Percentiles rank a stretch among this genome's conserved stretches.
These are phyloP conservation scores for Exsudoporus frostii DNA, from an alignment of 768 basidiomycete species.

Conservation along the genomic window DNA sequence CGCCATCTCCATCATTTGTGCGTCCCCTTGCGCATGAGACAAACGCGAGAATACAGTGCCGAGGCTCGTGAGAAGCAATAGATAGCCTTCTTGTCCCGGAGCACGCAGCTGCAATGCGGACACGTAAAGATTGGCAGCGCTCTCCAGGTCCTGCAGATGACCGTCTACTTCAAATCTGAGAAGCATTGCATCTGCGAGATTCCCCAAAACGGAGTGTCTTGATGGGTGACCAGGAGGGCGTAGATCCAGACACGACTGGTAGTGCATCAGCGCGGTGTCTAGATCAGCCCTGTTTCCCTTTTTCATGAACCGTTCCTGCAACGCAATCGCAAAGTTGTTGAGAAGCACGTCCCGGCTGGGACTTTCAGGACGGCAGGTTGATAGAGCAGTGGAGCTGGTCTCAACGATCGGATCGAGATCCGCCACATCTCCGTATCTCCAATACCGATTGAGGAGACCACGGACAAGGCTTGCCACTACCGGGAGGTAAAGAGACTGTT, in stretches of 20 bases:
- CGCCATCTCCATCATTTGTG: slow-evolving; percentile 18
- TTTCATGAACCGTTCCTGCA: slow-evolving; percentile 15
- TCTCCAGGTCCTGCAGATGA: slow-evolving; percentile 24
- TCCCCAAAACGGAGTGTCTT: slow-evolving; percentile 10
- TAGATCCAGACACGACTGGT: slow-evolving; percentile 17
- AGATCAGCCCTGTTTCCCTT: slow-evolving; percentile 16
- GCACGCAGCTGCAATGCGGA: slow-evolving; percentile 18
- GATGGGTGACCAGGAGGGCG: slow-evolving; percentile 21
- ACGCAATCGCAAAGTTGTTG: slow-evolving; percentile 19
- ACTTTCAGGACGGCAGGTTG: background rate
- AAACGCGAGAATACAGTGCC: slow-evolving; percentile 4
- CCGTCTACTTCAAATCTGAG: slow-evolving; percentile 24
- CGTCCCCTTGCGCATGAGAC: slow-evolving; percentile 14
- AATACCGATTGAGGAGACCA: slow-evolving; percentile 20
- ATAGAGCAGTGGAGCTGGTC: slow-evolving; percentile 6
- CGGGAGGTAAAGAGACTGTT: slow-evolving; percentile 12
- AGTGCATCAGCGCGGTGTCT: slow-evolving; percentile 12
- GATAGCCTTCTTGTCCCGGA: slow-evolving; percentile 13
- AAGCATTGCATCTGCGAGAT: slow-evolving; percentile 22
- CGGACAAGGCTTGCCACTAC: slow-evolving; percentile 16
- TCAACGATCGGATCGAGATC: slow-evolving; percentile 21
- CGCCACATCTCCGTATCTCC: slow-evolving; percentile 14
- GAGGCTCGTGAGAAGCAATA: slow-evolving; percentile 7
- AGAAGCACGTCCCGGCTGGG: slow-evolving; percentile 19
- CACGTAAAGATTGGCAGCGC: slow-evolving; percentile 2